Conservation (phyloP, 306 rosid genomes). For the Fragaria vesca region DNA sequence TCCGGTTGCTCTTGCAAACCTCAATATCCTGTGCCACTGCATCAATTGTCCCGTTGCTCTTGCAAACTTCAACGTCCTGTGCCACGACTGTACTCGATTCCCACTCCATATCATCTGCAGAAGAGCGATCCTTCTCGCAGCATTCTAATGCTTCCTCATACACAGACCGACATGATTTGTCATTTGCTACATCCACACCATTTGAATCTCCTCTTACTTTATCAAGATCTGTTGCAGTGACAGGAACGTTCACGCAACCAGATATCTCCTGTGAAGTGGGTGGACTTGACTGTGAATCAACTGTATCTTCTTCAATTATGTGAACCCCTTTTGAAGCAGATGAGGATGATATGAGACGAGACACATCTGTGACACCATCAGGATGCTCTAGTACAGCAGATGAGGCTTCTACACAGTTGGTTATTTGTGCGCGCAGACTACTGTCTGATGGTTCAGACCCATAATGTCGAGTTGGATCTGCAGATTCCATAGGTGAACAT, state of each 20-base stretch:
- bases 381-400: conserved; percentile 29
- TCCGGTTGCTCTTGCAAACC: conserved; percentile 41
- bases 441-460: conserved; percentile 30
- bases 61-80: conserved; percentile 26
- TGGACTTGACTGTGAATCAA: conserved; percentile 21
- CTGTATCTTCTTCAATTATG: conserved; percentile 25
- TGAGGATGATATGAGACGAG: conserved; percentile 18
- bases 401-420: conserved; percentile 28
- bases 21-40: conserved; percentile 23
- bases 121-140: conserved; percentile 2
- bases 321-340: conserved; percentile 35
- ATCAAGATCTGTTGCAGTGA: conserved; percentile 21
- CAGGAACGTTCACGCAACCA: conserved; percentile 24
- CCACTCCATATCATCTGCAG: conserved; percentile 28
- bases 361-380: conserved; percentile 34
- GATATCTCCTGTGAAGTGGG: conserved; percentile 35
- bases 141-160: background rate
- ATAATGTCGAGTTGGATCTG: conserved; percentile 16
- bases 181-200: conserved; percentile 21
- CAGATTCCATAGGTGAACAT: conserved; percentile 25
- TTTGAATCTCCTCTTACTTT: conserved; percentile 27
- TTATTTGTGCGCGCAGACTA: conserved; percentile 30
- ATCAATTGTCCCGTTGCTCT: conserved; percentile 38
- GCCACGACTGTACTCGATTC: conserved; percentile 24
- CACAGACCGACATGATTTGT: background rate